Evolutionary conservation across 768 basidiomycete genomes (phyloP).

Genomic region (Agrocybe praecox): DNA sequence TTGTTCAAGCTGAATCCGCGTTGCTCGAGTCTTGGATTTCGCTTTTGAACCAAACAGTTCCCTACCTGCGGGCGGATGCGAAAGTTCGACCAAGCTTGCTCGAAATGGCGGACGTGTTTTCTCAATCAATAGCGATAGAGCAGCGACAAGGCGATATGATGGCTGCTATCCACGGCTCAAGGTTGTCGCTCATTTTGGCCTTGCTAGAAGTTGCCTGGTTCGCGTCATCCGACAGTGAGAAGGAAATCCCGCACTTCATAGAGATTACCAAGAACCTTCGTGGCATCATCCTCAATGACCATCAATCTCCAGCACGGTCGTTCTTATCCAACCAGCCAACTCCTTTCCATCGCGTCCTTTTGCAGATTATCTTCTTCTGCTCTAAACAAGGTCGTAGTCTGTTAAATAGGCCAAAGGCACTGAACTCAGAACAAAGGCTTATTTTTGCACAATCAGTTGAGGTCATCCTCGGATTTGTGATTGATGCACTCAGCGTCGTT

Average conservation of each 20-base stretch:
- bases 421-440: slow-evolving; percentile 65
- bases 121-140: slow-evolving; percentile 68
- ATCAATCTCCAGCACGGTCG: slow-evolving; percentile 74
- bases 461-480: slow-evolving; percentile 60
- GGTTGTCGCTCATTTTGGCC: slow-evolving; percentile 73
- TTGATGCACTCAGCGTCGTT: slow-evolving; percentile 66
- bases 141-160: slow-evolving; percentile 81
- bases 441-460: slow-evolving; percentile 63
- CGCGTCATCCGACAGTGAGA: slow-evolving; percentile 52
- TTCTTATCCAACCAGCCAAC: slow-evolving; percentile 64
- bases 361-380: slow-evolving; percentile 83
- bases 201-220: slow-evolving; percentile 85
- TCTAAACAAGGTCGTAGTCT: slow-evolving; percentile 61
- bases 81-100: slow-evolving; percentile 58
- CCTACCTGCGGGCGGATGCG: slow-evolving; percentile 65
- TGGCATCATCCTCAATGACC: slow-evolving; percentile 68
- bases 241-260: slow-evolving; percentile 61
- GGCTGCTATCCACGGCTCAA: slow-evolving; percentile 75
- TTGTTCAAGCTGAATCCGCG: slow-evolving; percentile 76
- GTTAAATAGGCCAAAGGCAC: slow-evolving; percentile 44
- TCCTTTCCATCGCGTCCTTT: slow-evolving; percentile 78
- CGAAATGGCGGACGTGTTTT: slow-evolving; percentile 61
- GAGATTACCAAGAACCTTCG: slow-evolving; percentile 63
- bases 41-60: slow-evolving; percentile 63
- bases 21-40: slow-evolving; percentile 80